phyloP scores from a whole-genome alignment of 1,139 yeast species.

The Saccharomyces hybrid region DNA sequence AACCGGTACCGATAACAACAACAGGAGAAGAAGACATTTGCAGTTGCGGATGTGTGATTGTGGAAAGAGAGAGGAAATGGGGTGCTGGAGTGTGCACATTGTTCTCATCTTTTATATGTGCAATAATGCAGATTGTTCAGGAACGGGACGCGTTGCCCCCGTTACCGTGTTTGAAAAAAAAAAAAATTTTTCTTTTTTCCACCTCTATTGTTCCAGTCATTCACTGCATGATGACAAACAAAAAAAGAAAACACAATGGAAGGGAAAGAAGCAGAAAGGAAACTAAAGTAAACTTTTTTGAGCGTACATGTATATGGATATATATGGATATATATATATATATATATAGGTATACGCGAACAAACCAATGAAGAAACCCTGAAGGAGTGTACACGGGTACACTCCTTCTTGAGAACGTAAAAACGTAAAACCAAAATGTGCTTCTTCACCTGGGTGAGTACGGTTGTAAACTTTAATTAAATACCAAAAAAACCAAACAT shows the following conservation, averaged over 20 bases:
- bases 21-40: constrained; percentile 30
- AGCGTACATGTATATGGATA: neutral
- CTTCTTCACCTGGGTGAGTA: neutral
- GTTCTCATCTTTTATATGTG: neutral
- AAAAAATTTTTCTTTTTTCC: neutral
- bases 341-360: neutral
- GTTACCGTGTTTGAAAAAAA: neutral
- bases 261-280: neutral
- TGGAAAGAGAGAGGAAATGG: neutral
- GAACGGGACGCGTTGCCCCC: neutral
- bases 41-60: neutral
- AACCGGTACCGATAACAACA: constrained; percentile 71
- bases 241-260: neutral
- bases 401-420: neutral
- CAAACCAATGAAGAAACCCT: neutral
- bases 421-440: neutral
- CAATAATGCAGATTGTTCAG: neutral
- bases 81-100: neutral
- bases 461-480: neutral
- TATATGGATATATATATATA: neutral
- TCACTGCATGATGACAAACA: neutral
- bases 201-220: neutral
- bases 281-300: neutral
- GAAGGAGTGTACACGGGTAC: neutral
- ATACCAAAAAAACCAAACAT: constrained; percentile 30